A percentile compares a stretch with the other conserved stretches of the same genome.
These are phyloP conservation scores for Schwanniomyces vanrijiae DNA, from an alignment of 805 yeast species.

Conservation along the genomic window DNA sequence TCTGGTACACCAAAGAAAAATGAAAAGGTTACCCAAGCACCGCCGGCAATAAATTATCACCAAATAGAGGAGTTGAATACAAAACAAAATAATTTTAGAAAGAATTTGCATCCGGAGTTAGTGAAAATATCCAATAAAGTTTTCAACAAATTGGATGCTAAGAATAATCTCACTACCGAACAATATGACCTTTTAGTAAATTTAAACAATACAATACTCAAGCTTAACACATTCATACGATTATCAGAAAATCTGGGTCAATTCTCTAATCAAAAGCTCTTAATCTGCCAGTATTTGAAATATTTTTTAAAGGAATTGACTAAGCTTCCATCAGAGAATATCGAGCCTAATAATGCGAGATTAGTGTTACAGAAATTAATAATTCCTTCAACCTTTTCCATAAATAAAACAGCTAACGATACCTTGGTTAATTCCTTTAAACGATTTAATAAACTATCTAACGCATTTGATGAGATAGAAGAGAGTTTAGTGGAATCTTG, in stretches of 20 bases:
- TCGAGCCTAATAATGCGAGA: conserved; percentile 7
- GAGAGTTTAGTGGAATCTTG: conserved; percentile 39
- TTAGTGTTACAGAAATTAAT: conserved; percentile 29
- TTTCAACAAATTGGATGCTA: conserved; percentile 36
- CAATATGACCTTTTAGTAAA: conserved; percentile 38
- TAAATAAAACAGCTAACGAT: conserved; percentile 4
- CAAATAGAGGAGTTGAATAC: conserved; percentile 8
- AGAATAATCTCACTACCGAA: conserved; percentile 27
- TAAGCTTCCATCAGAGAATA: conserved; percentile 13
- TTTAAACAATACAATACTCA: conserved; percentile 35
- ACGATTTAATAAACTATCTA: conserved; percentile 7
- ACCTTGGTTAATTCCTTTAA: conserved; percentile 5
- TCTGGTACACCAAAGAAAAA: conserved; percentile 17
- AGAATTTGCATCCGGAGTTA: conserved; percentile 24
- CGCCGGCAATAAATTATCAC: conserved; percentile 8
- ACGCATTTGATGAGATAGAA: conserved; percentile 40
- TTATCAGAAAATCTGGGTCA: conserved; percentile 11
- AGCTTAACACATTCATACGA: conserved; percentile 22
- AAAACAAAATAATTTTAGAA: conserved; percentile 15
- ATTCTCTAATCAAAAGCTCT: conserved; percentile 18
- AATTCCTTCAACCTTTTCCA: conserved; percentile 30
- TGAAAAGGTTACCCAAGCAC: conserved; percentile 7
- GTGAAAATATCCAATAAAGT: conserved; percentile 41
- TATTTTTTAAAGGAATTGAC: conserved; percentile 37
- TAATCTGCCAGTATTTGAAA: conserved; percentile 40